Evolutionary conservation across 768 basidiomycete genomes (phyloP).

Genomic region (Boletus huronensis): DNA sequence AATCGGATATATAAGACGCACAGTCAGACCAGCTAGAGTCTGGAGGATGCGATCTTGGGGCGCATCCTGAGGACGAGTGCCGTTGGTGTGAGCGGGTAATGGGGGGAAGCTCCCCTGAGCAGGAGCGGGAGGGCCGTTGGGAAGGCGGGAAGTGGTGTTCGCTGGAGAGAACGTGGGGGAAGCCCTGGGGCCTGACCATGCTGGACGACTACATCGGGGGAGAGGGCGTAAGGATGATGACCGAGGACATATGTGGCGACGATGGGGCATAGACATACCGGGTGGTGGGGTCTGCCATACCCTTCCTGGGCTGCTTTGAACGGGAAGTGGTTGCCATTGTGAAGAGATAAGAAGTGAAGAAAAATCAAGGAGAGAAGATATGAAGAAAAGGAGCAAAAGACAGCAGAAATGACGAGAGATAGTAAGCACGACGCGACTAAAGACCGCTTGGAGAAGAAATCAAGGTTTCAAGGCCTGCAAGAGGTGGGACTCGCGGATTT

Average conservation of each 20-base stretch:
- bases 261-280: slow-evolving; percentile 41
- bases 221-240: slow-evolving; percentile 9
- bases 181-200: slow-evolving; percentile 67
- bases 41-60: slow-evolving; percentile 61
- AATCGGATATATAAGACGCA: slow-evolving; percentile 38
- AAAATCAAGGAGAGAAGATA: slow-evolving; percentile 31
- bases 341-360: slow-evolving; percentile 20
- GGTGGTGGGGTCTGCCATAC: slow-evolving; percentile 49
- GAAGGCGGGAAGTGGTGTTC: slow-evolving; percentile 38
- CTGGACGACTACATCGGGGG: slow-evolving; percentile 37
- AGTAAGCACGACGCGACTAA: slow-evolving; percentile 34
- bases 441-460: slow-evolving; percentile 21
- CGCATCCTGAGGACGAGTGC: slow-evolving; percentile 41
- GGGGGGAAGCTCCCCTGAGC: slow-evolving; percentile 43
- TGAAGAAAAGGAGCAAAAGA: slow-evolving; percentile 26
- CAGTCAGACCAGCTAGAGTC: slow-evolving; percentile 66
- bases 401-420: slow-evolving; percentile 36
- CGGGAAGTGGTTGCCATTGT: slow-evolving; percentile 64
- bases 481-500: slow-evolving; percentile 18
- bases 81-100: slow-evolving; percentile 44
- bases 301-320: slow-evolving; percentile 62
- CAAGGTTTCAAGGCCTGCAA: slow-evolving; percentile 15
- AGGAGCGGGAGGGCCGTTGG: slow-evolving; percentile 38
- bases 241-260: slow-evolving; percentile 13
- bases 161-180: slow-evolving; percentile 69